These are phyloP conservation scores for Wilcoxina mikolae DNA, from an alignment of 495 filamentous ascomycete genomes.

Conservation along the genomic window DNA sequence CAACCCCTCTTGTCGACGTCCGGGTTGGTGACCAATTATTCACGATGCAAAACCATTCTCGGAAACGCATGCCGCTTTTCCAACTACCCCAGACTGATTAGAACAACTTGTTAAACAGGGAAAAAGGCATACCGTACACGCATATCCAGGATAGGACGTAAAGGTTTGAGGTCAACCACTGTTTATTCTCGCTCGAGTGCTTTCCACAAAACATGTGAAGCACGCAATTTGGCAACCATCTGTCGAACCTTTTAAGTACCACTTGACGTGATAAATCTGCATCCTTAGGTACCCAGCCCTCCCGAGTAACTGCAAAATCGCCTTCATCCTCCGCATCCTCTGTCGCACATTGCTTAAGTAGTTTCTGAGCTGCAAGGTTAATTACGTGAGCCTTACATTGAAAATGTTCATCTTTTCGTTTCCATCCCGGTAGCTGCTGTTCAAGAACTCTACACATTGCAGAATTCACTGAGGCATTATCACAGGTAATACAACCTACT, in stretches of 20 bases:
- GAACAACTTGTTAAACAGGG: too few relatives aligned
- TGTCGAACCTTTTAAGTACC: slow-evolving; percentile 1
- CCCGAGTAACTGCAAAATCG: not conserved
- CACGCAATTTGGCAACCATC: slow-evolving; percentile 6
- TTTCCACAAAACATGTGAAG: slow-evolving; percentile 1
- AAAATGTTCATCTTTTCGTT: not conserved
- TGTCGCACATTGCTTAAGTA: not conserved
- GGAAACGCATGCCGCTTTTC: too few relatives aligned
- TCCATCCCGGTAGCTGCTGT: not conserved
- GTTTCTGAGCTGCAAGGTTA: slow-evolving; percentile 8
- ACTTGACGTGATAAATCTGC: not conserved
- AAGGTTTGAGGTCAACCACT: not conserved
- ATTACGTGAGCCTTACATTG: slow-evolving; percentile 13
- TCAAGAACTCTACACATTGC: not conserved
- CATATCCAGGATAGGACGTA: slow-evolving; percentile 9
- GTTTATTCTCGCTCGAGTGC: not conserved
- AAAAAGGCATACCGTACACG: slow-evolving; percentile 6
- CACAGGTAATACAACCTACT: slow-evolving; percentile 8
- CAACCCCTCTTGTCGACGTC: too few relatives aligned
- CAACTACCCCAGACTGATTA: too few relatives aligned
- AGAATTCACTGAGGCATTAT: slow-evolving; percentile 10
- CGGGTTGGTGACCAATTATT: too few relatives aligned
- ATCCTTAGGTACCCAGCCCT: not conserved
- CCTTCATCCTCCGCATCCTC: slow-evolving; percentile 1
- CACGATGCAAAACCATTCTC: too few relatives aligned